phyloP scores from a whole-genome alignment of 1,139 yeast species.

The Meyerozyma guilliermondii region DNA sequence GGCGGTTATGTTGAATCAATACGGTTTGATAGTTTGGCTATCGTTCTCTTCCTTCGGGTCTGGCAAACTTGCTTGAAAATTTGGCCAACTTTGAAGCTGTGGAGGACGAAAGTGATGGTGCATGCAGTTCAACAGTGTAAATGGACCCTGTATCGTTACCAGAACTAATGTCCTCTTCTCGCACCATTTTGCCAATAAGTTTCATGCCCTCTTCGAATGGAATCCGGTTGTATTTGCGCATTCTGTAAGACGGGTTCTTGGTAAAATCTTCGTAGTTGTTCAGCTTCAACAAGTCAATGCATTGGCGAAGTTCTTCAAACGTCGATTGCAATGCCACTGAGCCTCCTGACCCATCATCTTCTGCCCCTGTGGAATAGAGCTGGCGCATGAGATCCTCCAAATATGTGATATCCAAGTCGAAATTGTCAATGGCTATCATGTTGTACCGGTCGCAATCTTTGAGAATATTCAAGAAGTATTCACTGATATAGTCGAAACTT shows the following conservation, averaged over 20 bases:
- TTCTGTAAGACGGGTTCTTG: constrained; percentile 38
- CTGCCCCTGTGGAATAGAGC: constrained; percentile 17
- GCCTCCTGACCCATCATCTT: constrained; percentile 17
- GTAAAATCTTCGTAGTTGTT: constrained; percentile 52
- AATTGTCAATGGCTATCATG: constrained; percentile 46
- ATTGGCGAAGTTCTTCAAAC: constrained; percentile 57
- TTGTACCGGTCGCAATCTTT: constrained; percentile 41
- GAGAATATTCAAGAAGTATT: constrained; percentile 60
- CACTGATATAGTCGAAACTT: constrained; percentile 81
- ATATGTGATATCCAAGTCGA: constrained; percentile 57
- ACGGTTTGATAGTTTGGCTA: too few relatives aligned
- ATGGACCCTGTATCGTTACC: constrained; percentile 16
- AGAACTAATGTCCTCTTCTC: constrained; percentile 12
- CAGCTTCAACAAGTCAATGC: constrained; percentile 49
- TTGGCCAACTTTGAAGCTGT: constrained; percentile 40
- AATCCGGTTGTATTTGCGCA: constrained; percentile 57
- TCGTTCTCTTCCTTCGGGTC: constrained; percentile 4
- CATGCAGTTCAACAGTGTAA: constrained; percentile 16
- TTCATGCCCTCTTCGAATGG: constrained; percentile 53
- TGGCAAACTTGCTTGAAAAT: constrained; percentile 32
- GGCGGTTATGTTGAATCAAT: too few relatives aligned
- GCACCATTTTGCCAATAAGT: constrained; percentile 43
- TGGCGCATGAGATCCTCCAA: constrained; percentile 48
- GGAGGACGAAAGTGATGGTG: constrained; percentile 22
- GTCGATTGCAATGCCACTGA: constrained; percentile 45